Evolutionary conservation across 2,329 filamentous ascomycete species (phyloP), one percentile per base, ranked within the genome.

Genomic region (Colletotrichum echinochloae): DNA sequence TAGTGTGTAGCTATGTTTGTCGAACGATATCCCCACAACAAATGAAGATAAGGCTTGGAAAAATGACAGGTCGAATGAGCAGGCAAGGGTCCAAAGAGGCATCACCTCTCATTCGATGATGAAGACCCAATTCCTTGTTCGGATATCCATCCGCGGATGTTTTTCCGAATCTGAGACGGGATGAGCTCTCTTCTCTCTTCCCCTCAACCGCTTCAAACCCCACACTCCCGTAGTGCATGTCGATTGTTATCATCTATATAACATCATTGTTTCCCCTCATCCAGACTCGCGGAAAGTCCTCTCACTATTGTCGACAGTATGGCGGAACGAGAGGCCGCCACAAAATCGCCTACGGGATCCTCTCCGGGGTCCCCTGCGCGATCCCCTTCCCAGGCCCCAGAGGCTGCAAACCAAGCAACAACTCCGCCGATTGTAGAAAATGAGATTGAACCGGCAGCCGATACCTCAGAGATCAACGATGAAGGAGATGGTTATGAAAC

Each of bases 401-500:
- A 11, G 20, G 18, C 28, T 35, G 6, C 35, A 41, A 9, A 16
- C 11, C 20, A 33, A n/a, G 39, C n/a, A 33, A 3, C 3, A 12
- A 26, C 39, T 12, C 30, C 12, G 6, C 28, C 28, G 1, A 12
- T n/a, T 1, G 28, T 14, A 7, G 7, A 23, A 9, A n/a, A 35
- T n/a, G 2, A 7, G 1, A 9, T n/a, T 16, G 12, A 35, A 6
- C 16, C n/a, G 5, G 2, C n/a, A 7, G 33, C 26, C 1, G 30
- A 49, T 14, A 30, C 28, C 16, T 20, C 35, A 23, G 57, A 49
- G 5, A 51, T 60, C 16, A 72, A 3, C 35, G 46, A 60, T 33
- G 51, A 57, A 35, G 51, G 62, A 33, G 48, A 73, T 30, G 51
- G 59, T 1, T 64, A 68, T 23, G 63, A 67, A 30, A 64, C 60